These are phyloP conservation scores for Boechera retrofracta DNA, from an alignment of 345 rosid species.

Conservation along the genomic window DNA sequence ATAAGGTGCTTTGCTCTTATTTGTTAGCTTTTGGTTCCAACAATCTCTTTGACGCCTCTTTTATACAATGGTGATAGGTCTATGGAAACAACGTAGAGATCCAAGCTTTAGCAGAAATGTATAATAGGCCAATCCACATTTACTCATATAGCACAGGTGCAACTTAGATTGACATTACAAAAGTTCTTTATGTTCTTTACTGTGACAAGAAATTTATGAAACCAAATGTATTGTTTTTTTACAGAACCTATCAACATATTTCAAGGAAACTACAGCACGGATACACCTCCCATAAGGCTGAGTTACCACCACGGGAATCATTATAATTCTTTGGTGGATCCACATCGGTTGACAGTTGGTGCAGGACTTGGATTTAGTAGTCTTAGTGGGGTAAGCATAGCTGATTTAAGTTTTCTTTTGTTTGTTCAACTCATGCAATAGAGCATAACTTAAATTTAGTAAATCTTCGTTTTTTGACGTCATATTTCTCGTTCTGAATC, in stretches of 20 bases:
- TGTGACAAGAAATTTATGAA: slow-evolving; percentile 2
- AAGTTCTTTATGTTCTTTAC: slow-evolving; percentile 13
- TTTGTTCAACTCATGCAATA: not conserved
- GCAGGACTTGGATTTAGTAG: slow-evolving; percentile 97
- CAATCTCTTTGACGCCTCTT: slow-evolving; percentile 10
- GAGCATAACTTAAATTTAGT: slow-evolving; percentile 1
- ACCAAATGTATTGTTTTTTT: slow-evolving; percentile 14
- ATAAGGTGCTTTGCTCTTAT: slow-evolving; percentile 56
- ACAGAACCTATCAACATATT: slow-evolving; percentile 95
- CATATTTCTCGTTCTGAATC: slow-evolving; percentile 34
- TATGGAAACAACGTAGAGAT: slow-evolving; percentile 98
- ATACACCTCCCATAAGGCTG: slow-evolving; percentile 85
- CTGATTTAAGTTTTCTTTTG: no score
- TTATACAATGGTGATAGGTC: slow-evolving; percentile 56
- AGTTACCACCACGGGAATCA: slow-evolving; percentile 97
- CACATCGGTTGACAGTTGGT: slow-evolving; percentile 83
- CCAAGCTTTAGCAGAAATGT: slow-evolving; percentile 96
- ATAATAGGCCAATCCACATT: slow-evolving; percentile 94
- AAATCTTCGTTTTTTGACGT: not conserved
- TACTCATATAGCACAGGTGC: slow-evolving; percentile 93
- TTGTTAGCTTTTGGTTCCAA: slow-evolving; percentile 7
- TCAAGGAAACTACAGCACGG: slow-evolving; percentile 90
- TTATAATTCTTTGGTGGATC: slow-evolving; percentile 96
- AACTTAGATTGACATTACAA: not conserved
- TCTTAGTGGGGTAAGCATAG: slow-evolving; percentile 79